Base-by-base conservation (phyloP, 1,284 basidiomycete genomes). In the Leccinum variabile region DNA sequence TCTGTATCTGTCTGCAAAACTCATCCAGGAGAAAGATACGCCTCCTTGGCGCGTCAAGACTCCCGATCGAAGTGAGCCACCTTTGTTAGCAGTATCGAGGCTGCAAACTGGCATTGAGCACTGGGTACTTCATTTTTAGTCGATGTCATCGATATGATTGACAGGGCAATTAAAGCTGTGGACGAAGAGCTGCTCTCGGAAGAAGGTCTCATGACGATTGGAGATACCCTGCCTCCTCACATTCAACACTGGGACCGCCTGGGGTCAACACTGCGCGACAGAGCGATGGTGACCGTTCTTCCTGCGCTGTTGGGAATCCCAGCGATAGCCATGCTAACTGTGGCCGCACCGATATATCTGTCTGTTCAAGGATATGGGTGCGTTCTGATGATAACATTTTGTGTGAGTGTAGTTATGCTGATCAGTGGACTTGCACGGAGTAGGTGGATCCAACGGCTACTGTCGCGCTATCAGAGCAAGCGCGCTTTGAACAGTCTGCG, bases 91-190 rank as follows among this genome's bases (percentile, higher is more conserved):
- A 28, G 14, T 52, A 33, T 54, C 1, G 30, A 18, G 2, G 16
- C 30, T 54, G 16, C 53, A 7, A n/a, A 3, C 32, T 22, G 18
- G 18, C 30, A 30, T 7, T 22, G 18, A 41, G 30, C 30, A 9
- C n/a, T 55, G 18, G 0, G 13, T 6, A 16, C 22, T 25, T 39
- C 1, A 33, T 28, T 28, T 28, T 33, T 25, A 72, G 73, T 25
- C 1, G 65, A 72, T 10, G 64, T 72, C 22, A 50, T 60, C 5
- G 44, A 57, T 2, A 67, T 65, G 62, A 56, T 75, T 2, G 70
- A 72, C 35, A 73, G 64, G 54, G 60, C 70, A 64, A 66, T 72
- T 54, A 65, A 60, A n/a, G 55, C 62, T 0, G 37, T 73, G 28
- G 73, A 72, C 5, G 69, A 49, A 16, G 65, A 66, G 13, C 28